Conservation (phyloP, 441 rosid genomes). For the Flueggea neowawraea region DNA sequence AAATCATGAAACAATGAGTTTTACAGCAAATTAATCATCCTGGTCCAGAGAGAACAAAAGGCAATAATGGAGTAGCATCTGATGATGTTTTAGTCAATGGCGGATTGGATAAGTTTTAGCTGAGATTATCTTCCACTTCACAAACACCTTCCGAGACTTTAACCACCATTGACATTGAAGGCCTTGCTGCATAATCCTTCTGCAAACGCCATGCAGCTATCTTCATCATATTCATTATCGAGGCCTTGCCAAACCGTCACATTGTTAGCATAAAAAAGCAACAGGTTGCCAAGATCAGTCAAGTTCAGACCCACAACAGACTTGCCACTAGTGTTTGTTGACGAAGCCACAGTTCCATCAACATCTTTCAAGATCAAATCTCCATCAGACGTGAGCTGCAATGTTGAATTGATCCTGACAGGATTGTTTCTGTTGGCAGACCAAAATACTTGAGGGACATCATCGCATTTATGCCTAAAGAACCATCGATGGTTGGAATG, state of each 20-base stretch:
- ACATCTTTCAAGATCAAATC: slow-evolving; percentile 13
- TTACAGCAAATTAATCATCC: no score
- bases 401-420: not conserved
- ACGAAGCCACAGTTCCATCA: slow-evolving; percentile 14
- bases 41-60: no score
- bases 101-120: not conserved
- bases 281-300: not conserved
- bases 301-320: slow-evolving; percentile 14
- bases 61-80: no score
- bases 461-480: no score
- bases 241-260: no score
- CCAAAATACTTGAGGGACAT: no score
- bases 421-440: no score
- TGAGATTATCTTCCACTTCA: slow-evolving; percentile 1
- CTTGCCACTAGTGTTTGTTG: slow-evolving; percentile 9
- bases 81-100: no score
- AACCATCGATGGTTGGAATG: no score
- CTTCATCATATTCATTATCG: slow-evolving; percentile 8
- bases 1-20: no score
- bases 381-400: slow-evolving; percentile 5
- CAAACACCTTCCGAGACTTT: slow-evolving; percentile 3
- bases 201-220: slow-evolving; percentile 13
- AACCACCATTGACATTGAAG: slow-evolving; percentile 13
- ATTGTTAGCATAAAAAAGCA: no score
- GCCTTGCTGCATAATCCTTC: slow-evolving; percentile 3